A percentile compares a stretch with the other conserved stretches of the same genome.
phyloP scores from a whole-genome alignment of 768 basidiomycete species.

The Boletus tomentosulus region DNA sequence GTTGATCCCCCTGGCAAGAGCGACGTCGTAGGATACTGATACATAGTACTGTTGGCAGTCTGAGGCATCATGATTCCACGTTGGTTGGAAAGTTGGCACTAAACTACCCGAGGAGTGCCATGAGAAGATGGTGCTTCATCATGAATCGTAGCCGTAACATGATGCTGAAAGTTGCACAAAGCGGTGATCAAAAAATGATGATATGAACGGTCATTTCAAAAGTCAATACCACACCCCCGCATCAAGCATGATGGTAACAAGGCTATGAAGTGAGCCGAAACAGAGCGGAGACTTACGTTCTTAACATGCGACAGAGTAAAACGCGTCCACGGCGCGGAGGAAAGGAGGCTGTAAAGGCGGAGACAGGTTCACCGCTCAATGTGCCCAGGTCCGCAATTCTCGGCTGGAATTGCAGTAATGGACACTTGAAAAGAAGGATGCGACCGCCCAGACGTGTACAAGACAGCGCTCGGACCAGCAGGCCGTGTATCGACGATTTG shows the following conservation, averaged over 20 bases:
- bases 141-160: not conserved
- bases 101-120: not conserved
- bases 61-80: not conserved
- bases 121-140: not conserved
- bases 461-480: too few species aligned
- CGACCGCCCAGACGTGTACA: too few species aligned
- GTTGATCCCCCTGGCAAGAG: too few species aligned
- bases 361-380: slow-evolving; percentile 22
- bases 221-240: not conserved
- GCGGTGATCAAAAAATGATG: slow-evolving; percentile 13
- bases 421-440: too few species aligned
- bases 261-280: slow-evolving; percentile 12
- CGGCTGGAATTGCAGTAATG: slow-evolving; percentile 10
- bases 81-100: not conserved
- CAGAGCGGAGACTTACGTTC: slow-evolving; percentile 24
- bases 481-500: not conserved
- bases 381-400: slow-evolving; percentile 20
- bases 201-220: not conserved
- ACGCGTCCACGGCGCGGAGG: slow-evolving; percentile 14
- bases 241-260: not conserved
- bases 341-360: slow-evolving; percentile 16
- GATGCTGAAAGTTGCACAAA: not conserved
- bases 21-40: too few species aligned
- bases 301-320: slow-evolving; percentile 14
- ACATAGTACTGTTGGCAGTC: too few species aligned